Conservation (phyloP, 768 basidiomycete species). For the Pleurotus djamor region DNA sequence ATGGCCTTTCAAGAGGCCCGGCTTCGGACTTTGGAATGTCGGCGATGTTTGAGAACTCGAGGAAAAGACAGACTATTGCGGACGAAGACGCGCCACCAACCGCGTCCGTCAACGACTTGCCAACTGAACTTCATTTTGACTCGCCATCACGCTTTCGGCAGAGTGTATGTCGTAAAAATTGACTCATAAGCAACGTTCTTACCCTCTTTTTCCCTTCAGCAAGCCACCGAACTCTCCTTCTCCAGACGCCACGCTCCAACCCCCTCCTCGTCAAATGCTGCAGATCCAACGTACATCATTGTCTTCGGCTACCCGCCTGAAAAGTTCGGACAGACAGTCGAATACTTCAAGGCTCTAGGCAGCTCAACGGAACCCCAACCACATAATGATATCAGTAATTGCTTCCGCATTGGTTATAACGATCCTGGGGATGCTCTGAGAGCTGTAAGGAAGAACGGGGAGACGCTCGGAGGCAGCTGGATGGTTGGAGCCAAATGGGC, state of each 20-base stretch:
- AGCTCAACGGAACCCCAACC: constrained; percentile 67
- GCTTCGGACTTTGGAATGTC: constrained; percentile 79
- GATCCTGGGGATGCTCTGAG: constrained; percentile 74
- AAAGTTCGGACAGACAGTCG: constrained; percentile 66
- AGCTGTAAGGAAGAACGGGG: constrained; percentile 82
- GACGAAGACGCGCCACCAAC: constrained; percentile 85
- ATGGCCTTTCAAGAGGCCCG: constrained; percentile 59
- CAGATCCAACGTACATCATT: constrained; percentile 59
- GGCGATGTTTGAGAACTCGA: constrained; percentile 79
- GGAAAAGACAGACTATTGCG: constrained; percentile 55
- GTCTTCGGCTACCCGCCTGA: constrained; percentile 90
- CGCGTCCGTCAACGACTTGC: constrained; percentile 72
- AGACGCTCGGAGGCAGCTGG: constrained; percentile 68
- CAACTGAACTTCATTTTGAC: constrained; percentile 51
- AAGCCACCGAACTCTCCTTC: constrained; percentile 31
- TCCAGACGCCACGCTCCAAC: constrained; percentile 28
- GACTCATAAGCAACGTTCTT: not conserved
- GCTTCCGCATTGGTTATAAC: constrained; percentile 76
- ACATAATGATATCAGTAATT: constrained; percentile 70
- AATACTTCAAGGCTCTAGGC: constrained; percentile 76
- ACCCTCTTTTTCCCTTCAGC: constrained; percentile 20
- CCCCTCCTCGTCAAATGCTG: constrained; percentile 24
- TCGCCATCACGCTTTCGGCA: constrained; percentile 40
- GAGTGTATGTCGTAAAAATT: constrained; percentile 30
- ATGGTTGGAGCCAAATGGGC: constrained; percentile 91